phyloP scores from a whole-genome alignment of 176 grass and related monocot species.

The Poa annua region DNA sequence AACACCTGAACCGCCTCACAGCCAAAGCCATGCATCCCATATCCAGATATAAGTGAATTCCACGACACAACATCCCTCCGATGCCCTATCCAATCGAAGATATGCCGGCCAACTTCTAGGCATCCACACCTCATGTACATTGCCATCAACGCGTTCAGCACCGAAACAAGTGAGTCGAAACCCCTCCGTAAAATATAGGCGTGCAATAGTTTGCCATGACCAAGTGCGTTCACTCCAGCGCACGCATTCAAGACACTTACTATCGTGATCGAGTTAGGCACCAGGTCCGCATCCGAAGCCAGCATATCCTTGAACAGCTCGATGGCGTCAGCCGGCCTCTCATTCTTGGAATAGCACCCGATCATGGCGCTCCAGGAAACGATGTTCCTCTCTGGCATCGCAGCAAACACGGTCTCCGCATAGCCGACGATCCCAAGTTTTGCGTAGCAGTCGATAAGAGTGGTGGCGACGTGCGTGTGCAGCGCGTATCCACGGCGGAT shows the following conservation, averaged over 20 bases:
- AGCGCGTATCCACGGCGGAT: constrained; percentile 41
- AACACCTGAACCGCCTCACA: constrained; percentile 55
- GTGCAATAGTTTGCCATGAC: constrained; percentile 67
- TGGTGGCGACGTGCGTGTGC: constrained; percentile 73
- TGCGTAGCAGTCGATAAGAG: constrained; percentile 78
- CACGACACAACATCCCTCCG: constrained; percentile 72
- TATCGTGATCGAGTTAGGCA: constrained; percentile 68
- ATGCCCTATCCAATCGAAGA: constrained; percentile 54
- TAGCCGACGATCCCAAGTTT: constrained; percentile 65
- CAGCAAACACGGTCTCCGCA: constrained; percentile 56
- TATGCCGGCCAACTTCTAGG: constrained; percentile 39
- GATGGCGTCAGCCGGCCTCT: constrained; percentile 68
- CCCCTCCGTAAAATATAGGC: constrained; percentile 67
- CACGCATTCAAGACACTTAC: constrained; percentile 62
- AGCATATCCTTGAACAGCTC: constrained; percentile 77
- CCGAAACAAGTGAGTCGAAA: constrained; percentile 56
- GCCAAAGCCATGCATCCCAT: constrained; percentile 68
- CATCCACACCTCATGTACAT: constrained; percentile 83
- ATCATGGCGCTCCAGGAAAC: constrained; percentile 98
- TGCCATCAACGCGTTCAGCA: constrained; percentile 66
- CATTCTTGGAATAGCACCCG: constrained; percentile 78
- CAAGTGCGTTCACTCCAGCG: constrained; percentile 52
- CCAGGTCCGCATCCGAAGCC: constrained; percentile 46
- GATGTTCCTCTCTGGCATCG: constrained; percentile 66
- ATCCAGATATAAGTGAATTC: constrained; percentile 76